phyloP scores from a whole-genome alignment of 768 basidiomycete genomes.

The Leucocoprinus leucothites region DNA sequence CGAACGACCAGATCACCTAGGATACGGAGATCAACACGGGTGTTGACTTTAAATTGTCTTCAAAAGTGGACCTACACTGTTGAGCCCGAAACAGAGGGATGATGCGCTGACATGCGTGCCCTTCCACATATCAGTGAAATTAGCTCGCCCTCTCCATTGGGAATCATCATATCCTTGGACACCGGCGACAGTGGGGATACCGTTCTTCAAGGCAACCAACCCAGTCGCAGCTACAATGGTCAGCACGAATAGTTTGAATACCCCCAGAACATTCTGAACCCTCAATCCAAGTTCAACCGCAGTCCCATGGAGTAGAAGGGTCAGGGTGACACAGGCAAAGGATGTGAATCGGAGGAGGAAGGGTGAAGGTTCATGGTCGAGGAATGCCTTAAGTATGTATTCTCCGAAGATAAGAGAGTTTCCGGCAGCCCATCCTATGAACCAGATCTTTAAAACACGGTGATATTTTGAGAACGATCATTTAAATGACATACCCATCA shows the following conservation, averaged over 20 bases:
- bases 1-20: constrained; percentile 48
- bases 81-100: constrained; percentile 53
- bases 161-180: constrained; percentile 24
- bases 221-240: constrained; percentile 47
- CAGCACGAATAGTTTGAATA: constrained; percentile 51
- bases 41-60: no score
- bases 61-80: constrained; percentile 40
- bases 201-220: constrained; percentile 37
- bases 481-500: constrained; percentile 31
- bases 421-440: constrained; percentile 37
- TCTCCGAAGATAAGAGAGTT: constrained; percentile 58
- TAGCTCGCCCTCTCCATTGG: constrained; percentile 25
- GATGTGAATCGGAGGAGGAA: constrained; percentile 31
- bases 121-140: constrained; percentile 33
- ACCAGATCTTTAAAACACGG: not conserved
- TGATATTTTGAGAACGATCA: not conserved
- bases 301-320: constrained; percentile 36
- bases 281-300: constrained; percentile 52
- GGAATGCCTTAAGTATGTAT: constrained; percentile 32
- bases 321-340: constrained; percentile 35
- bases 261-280: constrained; percentile 59
- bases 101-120: constrained; percentile 45
- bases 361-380: constrained; percentile 16
- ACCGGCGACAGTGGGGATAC: constrained; percentile 20
- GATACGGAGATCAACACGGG: not conserved